These are phyloP conservation scores for Thozetella sp. DNA, from an alignment of 495 filamentous ascomycete genomes.

Conservation along the genomic window DNA sequence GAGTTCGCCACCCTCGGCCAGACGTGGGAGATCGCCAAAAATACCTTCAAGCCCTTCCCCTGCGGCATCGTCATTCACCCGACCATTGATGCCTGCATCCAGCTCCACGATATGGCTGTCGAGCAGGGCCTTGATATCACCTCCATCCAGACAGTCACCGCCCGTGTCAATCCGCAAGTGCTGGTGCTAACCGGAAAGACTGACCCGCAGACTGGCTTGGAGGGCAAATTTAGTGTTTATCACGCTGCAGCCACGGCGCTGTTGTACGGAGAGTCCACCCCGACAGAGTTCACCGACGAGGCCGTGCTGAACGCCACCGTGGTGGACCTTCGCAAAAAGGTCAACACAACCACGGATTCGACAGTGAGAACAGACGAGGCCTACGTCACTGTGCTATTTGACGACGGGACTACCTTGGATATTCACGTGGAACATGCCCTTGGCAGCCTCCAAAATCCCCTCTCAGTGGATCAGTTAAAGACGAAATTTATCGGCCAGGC, in stretches of 20 bases:
- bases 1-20: no score
- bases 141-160: slow-evolving; percentile 27
- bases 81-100: slow-evolving; percentile 51
- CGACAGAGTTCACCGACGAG: slow-evolving; percentile 46
- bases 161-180: slow-evolving; percentile 51
- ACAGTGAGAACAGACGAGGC: slow-evolving; percentile 42
- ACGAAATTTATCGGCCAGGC: no score
- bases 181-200: slow-evolving; percentile 55
- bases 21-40: slow-evolving; percentile 57
- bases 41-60: slow-evolving; percentile 58
- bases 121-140: slow-evolving; percentile 21
- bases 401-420: no score
- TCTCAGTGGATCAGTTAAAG: no score
- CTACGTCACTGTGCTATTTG: slow-evolving; percentile 32
- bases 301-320: slow-evolving; percentile 39
- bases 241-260: slow-evolving; percentile 52
- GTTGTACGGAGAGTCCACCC: slow-evolving; percentile 51
- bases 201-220: slow-evolving; percentile 47
- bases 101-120: slow-evolving; percentile 38
- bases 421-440: no score
- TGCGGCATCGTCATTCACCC: slow-evolving; percentile 61
- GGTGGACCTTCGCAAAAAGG: slow-evolving; percentile 38
- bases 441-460: no score
- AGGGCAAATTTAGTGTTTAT: slow-evolving; percentile 57
- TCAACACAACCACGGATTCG: slow-evolving; percentile 40